Evolutionary conservation across 208 protist genomes (phyloP), one percentile per base, ranked within the genome.

Genomic region (Angomonas desouzai): DNA sequence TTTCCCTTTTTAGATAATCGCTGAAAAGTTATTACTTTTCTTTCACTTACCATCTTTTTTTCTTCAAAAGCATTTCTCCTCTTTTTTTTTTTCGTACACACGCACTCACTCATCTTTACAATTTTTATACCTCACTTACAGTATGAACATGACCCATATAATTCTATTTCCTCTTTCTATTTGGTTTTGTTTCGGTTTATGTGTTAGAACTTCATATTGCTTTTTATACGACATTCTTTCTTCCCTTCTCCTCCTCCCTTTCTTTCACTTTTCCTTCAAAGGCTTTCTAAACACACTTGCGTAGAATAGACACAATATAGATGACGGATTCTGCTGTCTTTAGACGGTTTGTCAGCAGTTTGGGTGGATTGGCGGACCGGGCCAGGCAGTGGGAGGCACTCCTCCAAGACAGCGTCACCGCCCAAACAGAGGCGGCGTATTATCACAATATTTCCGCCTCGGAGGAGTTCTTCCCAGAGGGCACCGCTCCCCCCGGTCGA

Each of bases 381-480:
- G 48, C 23, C 7, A 16, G 18, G 18, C 9, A 9, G 7, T 27
- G 7, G 20, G 48, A 20, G 48, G 48, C 48, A 23, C 11, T 53
- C 4, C 6, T 57, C 4, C 6, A 34, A 57, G 9, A 16, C 6
- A 23, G 9, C 7, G 51, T 57, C n/a, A 18, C 33, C 11, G 36
- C 51, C 27, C 67, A 38, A 6, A 53, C 18, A 1, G 1, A 40
- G 16, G 45, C 59, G 1, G 43, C 61, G 23, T 34, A 36, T n/a
- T 20, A 25, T 22, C 61, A 57, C 1, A 40, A 58, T 11, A 28
- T 62, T 1, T 38, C 23, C 10, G 38, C 22, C n/a, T 1, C 20
- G 3, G n/a, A 51, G 18, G 59, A 64, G 59, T 71, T 71, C 32
- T 71, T 65, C 28, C 25, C n/a, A 6, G 27, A 29, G n/a, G 27